Percentiles rank a stretch among this genome's conserved stretches.
Conservation (phyloP, 1,139 yeast genomes). For the Magnusiomyces sp. region DNA sequence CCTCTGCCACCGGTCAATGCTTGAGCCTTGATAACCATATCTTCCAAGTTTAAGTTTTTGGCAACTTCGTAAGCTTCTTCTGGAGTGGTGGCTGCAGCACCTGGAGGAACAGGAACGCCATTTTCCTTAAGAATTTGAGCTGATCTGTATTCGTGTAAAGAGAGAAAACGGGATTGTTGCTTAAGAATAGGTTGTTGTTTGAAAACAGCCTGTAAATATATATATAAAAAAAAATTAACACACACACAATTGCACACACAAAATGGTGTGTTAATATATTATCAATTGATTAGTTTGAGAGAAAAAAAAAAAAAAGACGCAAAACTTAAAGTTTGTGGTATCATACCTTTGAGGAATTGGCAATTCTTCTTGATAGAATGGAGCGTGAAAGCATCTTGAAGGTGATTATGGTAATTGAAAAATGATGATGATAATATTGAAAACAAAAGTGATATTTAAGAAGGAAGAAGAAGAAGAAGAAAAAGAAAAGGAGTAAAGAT, state of each 20-base stretch:
- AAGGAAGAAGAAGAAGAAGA: too few relatives aligned
- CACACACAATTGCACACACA: neutral
- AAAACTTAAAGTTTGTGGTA: neutral
- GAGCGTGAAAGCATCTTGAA: slow-evolving; percentile 2
- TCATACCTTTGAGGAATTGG: neutral
- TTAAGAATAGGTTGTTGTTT: neutral
- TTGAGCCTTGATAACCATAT: slow-evolving; percentile 94
- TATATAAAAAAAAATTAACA: too few relatives aligned
- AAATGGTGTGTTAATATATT: neutral
- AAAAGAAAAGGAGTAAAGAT: too few relatives aligned
- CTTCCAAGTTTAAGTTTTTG: slow-evolving; percentile 53
- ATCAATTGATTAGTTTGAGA: slow-evolving; percentile 7
- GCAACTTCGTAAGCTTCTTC: slow-evolving; percentile 84
- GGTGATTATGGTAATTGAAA: neutral
- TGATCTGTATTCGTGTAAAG: slow-evolving; percentile 94
- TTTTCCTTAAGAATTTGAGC: slow-evolving; percentile 74
- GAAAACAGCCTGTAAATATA: neutral
- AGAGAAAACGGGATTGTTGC: slow-evolving; percentile 48
- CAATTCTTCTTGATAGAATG: slow-evolving; percentile 1
- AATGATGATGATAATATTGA: too few relatives aligned
- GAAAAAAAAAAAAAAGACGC: slow-evolving; percentile 5
- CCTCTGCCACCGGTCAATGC: slow-evolving; percentile 99
- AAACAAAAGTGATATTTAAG: too few relatives aligned
- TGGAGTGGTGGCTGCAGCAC: slow-evolving; percentile 84
- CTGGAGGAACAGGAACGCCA: slow-evolving; percentile 87